phyloP scores from a whole-genome alignment of 306 rosid species.

The Cucumis melo region DNA sequence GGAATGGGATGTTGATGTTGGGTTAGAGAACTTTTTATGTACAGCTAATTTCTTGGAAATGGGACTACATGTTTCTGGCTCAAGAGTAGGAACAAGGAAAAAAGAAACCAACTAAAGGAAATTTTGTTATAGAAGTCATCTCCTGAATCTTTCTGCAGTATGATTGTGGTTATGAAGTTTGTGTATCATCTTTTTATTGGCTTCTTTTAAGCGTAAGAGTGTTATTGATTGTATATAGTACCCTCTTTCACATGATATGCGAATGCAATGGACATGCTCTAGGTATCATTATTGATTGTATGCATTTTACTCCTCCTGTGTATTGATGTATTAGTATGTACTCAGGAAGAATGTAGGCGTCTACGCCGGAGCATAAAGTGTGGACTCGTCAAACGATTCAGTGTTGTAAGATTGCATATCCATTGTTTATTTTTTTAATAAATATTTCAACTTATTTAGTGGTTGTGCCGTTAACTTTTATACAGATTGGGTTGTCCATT shows the following conservation, averaged over 20 bases:
- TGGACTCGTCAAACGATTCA: slow-evolving; percentile 64
- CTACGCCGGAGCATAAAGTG: slow-evolving; percentile 59
- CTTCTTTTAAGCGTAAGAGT: background rate
- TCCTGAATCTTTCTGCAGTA: background rate
- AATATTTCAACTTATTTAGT: background rate
- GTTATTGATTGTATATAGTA: background rate
- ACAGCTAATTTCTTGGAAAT: background rate
- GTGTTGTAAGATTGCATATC: slow-evolving; percentile 54
- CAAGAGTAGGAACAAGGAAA: background rate
- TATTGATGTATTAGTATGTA: slow-evolving; percentile 16
- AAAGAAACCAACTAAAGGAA: background rate
- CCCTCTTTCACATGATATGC: background rate
- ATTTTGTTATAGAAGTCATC: background rate
- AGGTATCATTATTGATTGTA: background rate
- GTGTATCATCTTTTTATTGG: background rate
- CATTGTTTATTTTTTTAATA: background rate
- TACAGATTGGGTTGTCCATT: slow-evolving; percentile 5
- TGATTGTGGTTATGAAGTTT: background rate
- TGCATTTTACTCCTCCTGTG: background rate
- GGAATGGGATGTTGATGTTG: background rate
- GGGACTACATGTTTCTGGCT: background rate
- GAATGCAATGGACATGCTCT: background rate
- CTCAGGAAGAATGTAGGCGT: slow-evolving; percentile 81
- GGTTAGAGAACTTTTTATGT: background rate
- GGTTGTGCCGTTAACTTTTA: background rate